Evolutionary conservation across 1,284 basidiomycete genomes (phyloP), one percentile per base, ranked within the genome.

Genomic region (Rhodotorula sp.): DNA sequence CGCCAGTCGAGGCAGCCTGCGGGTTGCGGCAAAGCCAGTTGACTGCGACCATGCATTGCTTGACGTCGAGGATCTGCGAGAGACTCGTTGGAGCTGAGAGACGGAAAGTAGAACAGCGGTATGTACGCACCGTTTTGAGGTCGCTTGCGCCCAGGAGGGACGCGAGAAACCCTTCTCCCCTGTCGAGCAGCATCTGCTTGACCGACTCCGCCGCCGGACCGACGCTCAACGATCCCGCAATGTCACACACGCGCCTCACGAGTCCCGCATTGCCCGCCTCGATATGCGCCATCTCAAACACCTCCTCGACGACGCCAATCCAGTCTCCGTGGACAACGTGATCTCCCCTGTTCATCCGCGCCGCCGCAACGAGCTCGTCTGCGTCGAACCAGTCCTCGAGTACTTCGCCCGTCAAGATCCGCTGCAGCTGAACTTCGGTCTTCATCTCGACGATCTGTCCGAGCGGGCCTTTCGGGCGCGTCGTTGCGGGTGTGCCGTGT

Each of bases 11-110:
- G 62, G 86, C 82, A 36, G 93, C 83, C 90, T 92, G 75, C 83
- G 94, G 93, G 76, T 92, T 94, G 68, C 94, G 83, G 22, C 91
- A 93, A 20, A 94, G 84, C 93, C 93, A 96, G 58, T 89, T 87
- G 73, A 96, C 83, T 30, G 88, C 90, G 66, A 93, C 84, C 46
- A 90, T 87, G 19, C 87, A 89, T 67, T 92, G 92, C 75, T 86
- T 86, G 51, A 94, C 86, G 34, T 86, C 84, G 34, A 94, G 83
- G 30, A 92, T 73, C 76, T 9, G 67, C 63, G 29, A 67, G 62
- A 19, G 79, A 81, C 63, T 81, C 81, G 59, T 39, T 29, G 67
- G 44, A 9, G 34, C 51, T 39, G 86, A 81, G 61, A 17, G 55
- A 27, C 29, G 63, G 60, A 53, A 76, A 48, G 24, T 39, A 34